Percentiles rank a stretch among this genome's conserved stretches.
Conservation (phyloP, 495 filamentous ascomycete species). For the Trichoderma virens region DNA sequence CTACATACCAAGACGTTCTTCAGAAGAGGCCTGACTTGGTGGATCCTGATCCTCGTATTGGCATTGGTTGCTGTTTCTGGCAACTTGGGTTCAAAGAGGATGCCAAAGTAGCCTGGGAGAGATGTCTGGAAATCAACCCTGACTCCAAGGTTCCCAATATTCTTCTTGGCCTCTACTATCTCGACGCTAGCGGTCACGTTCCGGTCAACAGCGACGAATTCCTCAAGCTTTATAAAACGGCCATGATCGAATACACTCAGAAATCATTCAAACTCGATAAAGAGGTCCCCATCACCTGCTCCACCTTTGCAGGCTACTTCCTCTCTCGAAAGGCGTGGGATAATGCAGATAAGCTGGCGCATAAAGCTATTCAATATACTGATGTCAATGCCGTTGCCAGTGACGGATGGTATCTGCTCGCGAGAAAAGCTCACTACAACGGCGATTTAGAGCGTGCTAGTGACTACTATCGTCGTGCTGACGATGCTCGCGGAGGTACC, state of each 20-base stretch:
- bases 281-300: conserved; percentile 81
- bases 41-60: conserved; percentile 94
- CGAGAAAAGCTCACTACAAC: conserved; percentile 74
- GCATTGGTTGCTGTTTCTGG: conserved; percentile 94
- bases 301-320: conserved; percentile 84
- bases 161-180: conserved; percentile 79
- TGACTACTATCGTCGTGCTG: conserved; percentile 80
- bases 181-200: conserved; percentile 72
- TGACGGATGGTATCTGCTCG: conserved; percentile 93
- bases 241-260: conserved; percentile 89
- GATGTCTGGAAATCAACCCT: conserved; percentile 76
- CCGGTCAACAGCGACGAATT: conserved; percentile 70
- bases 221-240: conserved; percentile 74
- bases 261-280: conserved; percentile 94
- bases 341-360: conserved; percentile 76
- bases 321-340: conserved; percentile 64
- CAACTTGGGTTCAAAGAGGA: conserved; percentile 89
- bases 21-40: conserved; percentile 74
- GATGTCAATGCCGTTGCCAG: conserved; percentile 93
- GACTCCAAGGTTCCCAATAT: conserved; percentile 88
- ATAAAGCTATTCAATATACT: conserved; percentile 89
- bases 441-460: conserved; percentile 59
- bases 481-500: conserved; percentile 77
- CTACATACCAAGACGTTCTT: conserved; percentile 78
- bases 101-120: conserved; percentile 82